Conservation (phyloP, 2,329 filamentous ascomycete species). For the Colletotrichum sp. region DNA sequence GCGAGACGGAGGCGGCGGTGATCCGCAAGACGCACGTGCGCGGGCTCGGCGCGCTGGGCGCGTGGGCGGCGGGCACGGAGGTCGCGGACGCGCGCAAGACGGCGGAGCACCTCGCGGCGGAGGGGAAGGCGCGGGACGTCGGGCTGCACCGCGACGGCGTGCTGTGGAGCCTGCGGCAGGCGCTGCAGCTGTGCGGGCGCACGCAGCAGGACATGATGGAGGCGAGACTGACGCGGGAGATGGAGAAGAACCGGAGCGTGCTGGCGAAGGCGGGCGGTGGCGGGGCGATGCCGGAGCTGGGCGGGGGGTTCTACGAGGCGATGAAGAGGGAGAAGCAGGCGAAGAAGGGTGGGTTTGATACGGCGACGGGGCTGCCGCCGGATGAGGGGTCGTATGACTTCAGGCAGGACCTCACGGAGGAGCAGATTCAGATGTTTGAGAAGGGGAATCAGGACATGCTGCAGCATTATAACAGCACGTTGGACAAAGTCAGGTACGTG, state of each 20-base stretch:
- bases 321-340: slow-evolving; percentile 22
- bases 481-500: slow-evolving; percentile 90
- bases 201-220: slow-evolving; percentile 94
- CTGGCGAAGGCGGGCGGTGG: slow-evolving; percentile 70
- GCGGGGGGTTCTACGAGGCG: slow-evolving; percentile 24
- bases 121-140: slow-evolving; percentile 70
- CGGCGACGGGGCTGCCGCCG: slow-evolving; percentile 23
- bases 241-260: slow-evolving; percentile 88
- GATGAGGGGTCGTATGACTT: slow-evolving; percentile 27
- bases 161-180: slow-evolving; percentile 79
- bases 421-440: slow-evolving; percentile 93
- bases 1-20: slow-evolving; percentile 74
- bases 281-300: slow-evolving; percentile 26
- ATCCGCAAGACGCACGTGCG: slow-evolving; percentile 73
- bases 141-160: slow-evolving; percentile 81
- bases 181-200: slow-evolving; percentile 76
- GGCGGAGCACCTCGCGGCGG: slow-evolving; percentile 73
- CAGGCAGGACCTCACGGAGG: slow-evolving; percentile 69
- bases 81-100: slow-evolving; percentile 54
- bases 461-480: slow-evolving; percentile 89
- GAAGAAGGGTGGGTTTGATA: background rate
- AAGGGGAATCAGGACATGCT: slow-evolving; percentile 93
- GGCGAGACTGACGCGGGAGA: slow-evolving; percentile 79
- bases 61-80: slow-evolving; percentile 69
- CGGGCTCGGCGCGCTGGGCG: slow-evolving; percentile 66